Percentiles rank a stretch among this genome's conserved stretches.
These are phyloP conservation scores for Aureobasidium sp. DNA, from an alignment of 2,329 filamentous ascomycete species.

Conservation along the genomic window DNA sequence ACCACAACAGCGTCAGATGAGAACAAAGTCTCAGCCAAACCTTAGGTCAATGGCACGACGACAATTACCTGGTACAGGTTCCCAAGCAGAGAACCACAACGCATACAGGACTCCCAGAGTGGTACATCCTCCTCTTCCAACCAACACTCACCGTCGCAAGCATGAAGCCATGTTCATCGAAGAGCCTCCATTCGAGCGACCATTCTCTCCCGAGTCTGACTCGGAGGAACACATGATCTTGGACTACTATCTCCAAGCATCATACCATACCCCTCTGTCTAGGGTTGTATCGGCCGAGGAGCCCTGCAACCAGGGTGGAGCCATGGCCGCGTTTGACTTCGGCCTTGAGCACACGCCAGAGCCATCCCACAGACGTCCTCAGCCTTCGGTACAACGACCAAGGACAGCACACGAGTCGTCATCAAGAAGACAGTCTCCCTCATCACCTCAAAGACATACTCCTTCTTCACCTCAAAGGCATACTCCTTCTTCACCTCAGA, in stretches of 20 bases:
- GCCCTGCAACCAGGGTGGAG: not conserved
- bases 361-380: not conserved
- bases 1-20: conserved; percentile 6
- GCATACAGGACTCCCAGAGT: not conserved
- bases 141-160: not conserved
- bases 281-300: not conserved
- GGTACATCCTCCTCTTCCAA: not conserved
- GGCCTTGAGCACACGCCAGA: not conserved
- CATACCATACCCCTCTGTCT: not conserved
- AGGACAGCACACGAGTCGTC: not conserved
- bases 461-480: not conserved
- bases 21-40: conserved; percentile 5
- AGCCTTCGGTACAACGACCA: not conserved
- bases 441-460: not conserved
- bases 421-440: not conserved
- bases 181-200: conserved; percentile 7
- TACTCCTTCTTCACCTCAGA: not conserved
- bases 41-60: not conserved
- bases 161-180: conserved; percentile 4
- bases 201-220: conserved; percentile 5
- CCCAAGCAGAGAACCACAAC: not conserved
- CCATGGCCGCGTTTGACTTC: conserved; percentile 6
- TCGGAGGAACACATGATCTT: conserved; percentile 10
- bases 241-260: conserved; percentile 10
- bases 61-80: not conserved